phyloP scores from a whole-genome alignment of 306 rosid species.

The Gastrolobium villosum region DNA sequence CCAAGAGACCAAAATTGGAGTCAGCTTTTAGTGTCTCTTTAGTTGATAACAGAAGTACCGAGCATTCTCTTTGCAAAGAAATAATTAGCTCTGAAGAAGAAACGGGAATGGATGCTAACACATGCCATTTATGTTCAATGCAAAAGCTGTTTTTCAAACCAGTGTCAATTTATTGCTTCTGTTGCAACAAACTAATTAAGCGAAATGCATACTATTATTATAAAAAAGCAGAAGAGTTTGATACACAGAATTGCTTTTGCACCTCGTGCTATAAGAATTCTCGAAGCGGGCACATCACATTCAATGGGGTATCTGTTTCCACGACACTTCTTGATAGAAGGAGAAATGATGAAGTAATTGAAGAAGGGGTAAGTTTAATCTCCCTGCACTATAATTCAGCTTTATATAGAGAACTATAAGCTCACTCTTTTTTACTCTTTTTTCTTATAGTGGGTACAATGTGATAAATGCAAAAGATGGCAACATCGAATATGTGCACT shows the following conservation, averaged over 20 bases:
- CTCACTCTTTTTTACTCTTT: slow-evolving; percentile 21
- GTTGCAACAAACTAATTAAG: slow-evolving; percentile 55
- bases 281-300: slow-evolving; percentile 50
- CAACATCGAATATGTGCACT: slow-evolving; percentile 81
- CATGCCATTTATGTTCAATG: slow-evolving; percentile 63
- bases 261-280: slow-evolving; percentile 51
- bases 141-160: slow-evolving; percentile 51
- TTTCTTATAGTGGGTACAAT: slow-evolving; percentile 74
- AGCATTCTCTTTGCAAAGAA: no score
- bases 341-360: slow-evolving; percentile 53
- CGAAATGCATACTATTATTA: slow-evolving; percentile 47
- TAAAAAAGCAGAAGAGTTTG: slow-evolving; percentile 50
- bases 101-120: slow-evolving; percentile 37
- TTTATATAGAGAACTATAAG: slow-evolving; percentile 6
- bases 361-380: slow-evolving; percentile 60
- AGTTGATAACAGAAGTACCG: no score
- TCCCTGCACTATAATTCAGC: slow-evolving; percentile 34
- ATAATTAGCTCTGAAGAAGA: no score
- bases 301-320: slow-evolving; percentile 51
- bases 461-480: slow-evolving; percentile 71
- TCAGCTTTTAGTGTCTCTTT: no score
- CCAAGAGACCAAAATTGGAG: no score
- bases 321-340: slow-evolving; percentile 51
- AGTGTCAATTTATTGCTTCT: slow-evolving; percentile 53
- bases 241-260: slow-evolving; percentile 55